phyloP scores from a whole-genome alignment of 345 rosid genomes.

The Hibiscus mutabilis region DNA sequence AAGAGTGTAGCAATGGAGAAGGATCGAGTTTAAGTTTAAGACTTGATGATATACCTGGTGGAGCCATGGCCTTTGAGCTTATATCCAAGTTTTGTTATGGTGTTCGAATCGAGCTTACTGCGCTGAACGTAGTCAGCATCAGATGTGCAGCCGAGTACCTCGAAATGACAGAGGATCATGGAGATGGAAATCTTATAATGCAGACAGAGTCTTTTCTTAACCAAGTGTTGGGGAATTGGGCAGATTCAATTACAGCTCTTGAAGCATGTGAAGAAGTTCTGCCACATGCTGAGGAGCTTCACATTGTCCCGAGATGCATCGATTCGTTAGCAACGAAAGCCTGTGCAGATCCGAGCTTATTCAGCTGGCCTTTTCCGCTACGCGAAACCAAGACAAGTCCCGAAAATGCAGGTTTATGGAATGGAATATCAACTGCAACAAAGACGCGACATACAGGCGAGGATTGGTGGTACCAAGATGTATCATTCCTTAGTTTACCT shows the following conservation, averaged over 20 bases:
- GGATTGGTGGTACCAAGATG: constrained; percentile 79
- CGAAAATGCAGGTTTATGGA: constrained; percentile 41
- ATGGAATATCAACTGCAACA: constrained; percentile 47
- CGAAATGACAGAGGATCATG: constrained; percentile 50
- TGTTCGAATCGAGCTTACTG: constrained; percentile 49
- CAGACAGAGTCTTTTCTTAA: constrained; percentile 52
- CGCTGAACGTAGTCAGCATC: constrained; percentile 51
- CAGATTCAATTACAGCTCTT: constrained; percentile 59
- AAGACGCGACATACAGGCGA: constrained; percentile 41
- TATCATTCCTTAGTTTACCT: constrained; percentile 43
- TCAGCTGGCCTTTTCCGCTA: constrained; percentile 51
- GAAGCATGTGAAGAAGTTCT: constrained; percentile 62
- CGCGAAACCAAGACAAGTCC: constrained; percentile 19
- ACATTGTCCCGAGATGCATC: constrained; percentile 66
- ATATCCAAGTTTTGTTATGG: constrained; percentile 61
- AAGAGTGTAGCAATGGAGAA: constrained; percentile 30
- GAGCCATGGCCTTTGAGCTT: constrained; percentile 54
- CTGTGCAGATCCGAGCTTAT: constrained; percentile 49
- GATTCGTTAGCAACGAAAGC: constrained; percentile 65
- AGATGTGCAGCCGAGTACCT: constrained; percentile 75
- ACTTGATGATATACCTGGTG: constrained; percentile 66
- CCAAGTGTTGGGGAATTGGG: constrained; percentile 56
- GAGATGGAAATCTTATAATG: constrained; percentile 54
- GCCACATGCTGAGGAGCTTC: constrained; percentile 55
- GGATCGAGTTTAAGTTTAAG: constrained; percentile 35